Evolutionary conservation across 2,329 filamentous ascomycete genomes (phyloP), one percentile per base, ranked within the genome.

Genomic region (Calonectria crousiana): DNA sequence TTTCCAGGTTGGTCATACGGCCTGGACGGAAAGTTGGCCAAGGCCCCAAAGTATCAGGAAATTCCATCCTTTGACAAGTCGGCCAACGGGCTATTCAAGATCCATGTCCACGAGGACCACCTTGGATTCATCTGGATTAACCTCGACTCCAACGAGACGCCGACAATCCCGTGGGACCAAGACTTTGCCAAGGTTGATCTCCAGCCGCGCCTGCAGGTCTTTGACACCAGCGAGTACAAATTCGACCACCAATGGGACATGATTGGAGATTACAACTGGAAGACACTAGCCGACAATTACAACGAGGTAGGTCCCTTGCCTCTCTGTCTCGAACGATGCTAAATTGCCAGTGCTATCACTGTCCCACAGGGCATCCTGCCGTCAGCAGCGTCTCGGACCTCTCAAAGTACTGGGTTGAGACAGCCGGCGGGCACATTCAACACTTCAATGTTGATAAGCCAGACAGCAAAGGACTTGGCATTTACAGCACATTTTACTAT

Each of bases 241-340:
- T 91, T 90, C 75, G 89, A 91, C 76, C 89, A 91, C 78, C 81
- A 82, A n/a, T 91, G 88, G 88, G 86, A 89, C 73, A 88, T 90
- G 86, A 86, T 89, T 51, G 88, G 87, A 0, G 85, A 87, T 32
- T 90, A 88, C 80, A 91, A 91, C 82, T 91, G 89, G 90, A 91
- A 91, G 82, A 88, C 88, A 20, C 81, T 90, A 38, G 87, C 87
- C 14, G 90, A 92, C 79, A 92, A 92, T 82, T 92, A 91, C 84
- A 92, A 93, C 78, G 91, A 74, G 68, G 72, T 74, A 53, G 6
- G 36, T 18, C 10, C 28, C 23, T 49, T 14, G 9, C 20, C 18
- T n/a, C 2, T 64, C 0, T 6, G 3, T 34, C 30, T 32, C 1
- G 4, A 4, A 9, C 10, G 5, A 47, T 4, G 28, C 41, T 28